phyloP scores from a whole-genome alignment of 192 early-diverging fungal genomes.

The Coemansia sp. region DNA sequence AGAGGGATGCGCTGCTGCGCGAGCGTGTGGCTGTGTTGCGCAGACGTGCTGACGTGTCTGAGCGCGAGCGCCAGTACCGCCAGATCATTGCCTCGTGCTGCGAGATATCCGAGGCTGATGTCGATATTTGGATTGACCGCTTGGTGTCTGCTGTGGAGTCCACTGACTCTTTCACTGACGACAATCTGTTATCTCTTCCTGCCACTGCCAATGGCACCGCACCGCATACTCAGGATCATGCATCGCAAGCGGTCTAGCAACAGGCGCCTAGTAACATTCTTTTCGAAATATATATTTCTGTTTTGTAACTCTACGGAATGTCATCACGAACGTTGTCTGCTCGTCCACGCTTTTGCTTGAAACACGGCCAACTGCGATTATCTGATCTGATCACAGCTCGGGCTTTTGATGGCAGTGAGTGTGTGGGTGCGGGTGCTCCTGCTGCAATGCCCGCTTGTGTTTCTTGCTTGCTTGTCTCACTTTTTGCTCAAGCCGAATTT shows the following conservation, averaged over 20 bases:
- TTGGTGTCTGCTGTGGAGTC: conserved; percentile 78
- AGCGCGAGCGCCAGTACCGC: conserved; percentile 79
- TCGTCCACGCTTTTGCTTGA: neutral
- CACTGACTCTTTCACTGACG: conserved; percentile 20
- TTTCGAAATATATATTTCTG: neutral
- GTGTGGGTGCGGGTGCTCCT: no score
- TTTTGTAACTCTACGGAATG: neutral
- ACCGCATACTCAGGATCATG: neutral
- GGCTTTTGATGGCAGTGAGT: neutral
- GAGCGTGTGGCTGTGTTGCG: conserved; percentile 62
- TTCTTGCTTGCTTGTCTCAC: neutral
- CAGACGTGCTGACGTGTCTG: conserved; percentile 56
- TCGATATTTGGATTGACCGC: conserved; percentile 76
- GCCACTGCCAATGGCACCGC: neutral
- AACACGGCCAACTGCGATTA: neutral
- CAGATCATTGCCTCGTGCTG: conserved; percentile 86
- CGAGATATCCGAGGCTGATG: conserved; percentile 73
- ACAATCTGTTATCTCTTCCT: neutral
- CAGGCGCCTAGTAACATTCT: neutral
- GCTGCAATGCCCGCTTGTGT: no score
- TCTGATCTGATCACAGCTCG: conserved; percentile 8
- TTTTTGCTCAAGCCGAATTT: neutral
- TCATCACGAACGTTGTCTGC: neutral
- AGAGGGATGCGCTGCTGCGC: conserved; percentile 54
- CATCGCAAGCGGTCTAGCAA: neutral